Evolutionary conservation across 345 rosid species (phyloP), one percentile per base, ranked within the genome.

Genomic region (Eucalyptus regnans): DNA sequence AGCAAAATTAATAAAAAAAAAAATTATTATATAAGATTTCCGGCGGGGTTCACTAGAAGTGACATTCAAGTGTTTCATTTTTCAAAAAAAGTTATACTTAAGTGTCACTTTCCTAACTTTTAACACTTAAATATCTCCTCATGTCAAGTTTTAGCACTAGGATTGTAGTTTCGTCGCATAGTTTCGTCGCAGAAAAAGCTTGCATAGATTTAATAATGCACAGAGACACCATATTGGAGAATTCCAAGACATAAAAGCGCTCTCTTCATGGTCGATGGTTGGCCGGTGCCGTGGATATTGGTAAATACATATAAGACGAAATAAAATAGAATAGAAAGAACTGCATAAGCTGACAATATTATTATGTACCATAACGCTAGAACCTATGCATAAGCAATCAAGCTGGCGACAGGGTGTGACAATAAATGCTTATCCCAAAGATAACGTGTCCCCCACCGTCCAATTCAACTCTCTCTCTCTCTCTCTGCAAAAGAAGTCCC

Each of bases 11-110:
- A 43, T 43, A 43, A 43, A 43, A 2, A 33, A 43, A 43, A 43
- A 43, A 43, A 43, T 43, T 43, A 2, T 43, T 8, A 43, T 2
- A 7, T 43, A 43, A 43, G 44, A 43, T 6, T 43, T 43, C 2
- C 44, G 2, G 0, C 1, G 1, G 7, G 2, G 44, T 43, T 43
- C 44, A 7, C 7, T 7, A 43, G 8, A 43, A 43, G 8, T 43
- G 8, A 43, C 44, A 7, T 43, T 43, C 44, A 43, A 43, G 8
- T 43, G 8, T 43, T 1, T 43, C 44, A 43, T 43, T 43, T 43
- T 43, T 43, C 44, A 6, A 43, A 43, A 43, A 7, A 43, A 43
- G 2, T 7, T 43, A 43, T 43, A 43, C 44, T 43, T 43, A 7
- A 43, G 44, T 43, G 8, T 43, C 8, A 43, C 7, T 43, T 43